phyloP scores from a whole-genome alignment of 2,329 filamentous ascomycete species.

The Botrytis byssoidea region DNA sequence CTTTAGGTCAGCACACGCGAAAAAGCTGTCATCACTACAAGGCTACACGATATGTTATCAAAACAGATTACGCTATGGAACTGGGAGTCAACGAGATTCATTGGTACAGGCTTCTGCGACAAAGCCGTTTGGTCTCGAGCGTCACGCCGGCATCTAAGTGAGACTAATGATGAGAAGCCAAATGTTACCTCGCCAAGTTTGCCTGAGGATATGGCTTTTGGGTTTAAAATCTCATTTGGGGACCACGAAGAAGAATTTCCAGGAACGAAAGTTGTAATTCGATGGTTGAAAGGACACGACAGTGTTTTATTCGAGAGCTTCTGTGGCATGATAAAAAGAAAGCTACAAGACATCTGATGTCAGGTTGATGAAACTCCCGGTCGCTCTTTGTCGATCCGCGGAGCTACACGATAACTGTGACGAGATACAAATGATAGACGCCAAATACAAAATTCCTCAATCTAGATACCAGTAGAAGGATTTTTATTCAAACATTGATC shows the following conservation, averaged over 20 bases:
- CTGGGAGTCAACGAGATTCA: slow-evolving; percentile 32
- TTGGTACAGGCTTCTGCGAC: slow-evolving; percentile 36
- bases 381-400: too few species aligned
- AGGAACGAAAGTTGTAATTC: slow-evolving; percentile 50
- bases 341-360: background rate
- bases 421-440: background rate
- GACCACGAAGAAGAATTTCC: slow-evolving; percentile 41
- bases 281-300: slow-evolving; percentile 77
- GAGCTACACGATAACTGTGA: too few species aligned
- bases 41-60: slow-evolving; percentile 35
- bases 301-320: slow-evolving; percentile 81
- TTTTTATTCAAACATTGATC: background rate
- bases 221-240: slow-evolving; percentile 53
- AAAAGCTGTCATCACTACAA: slow-evolving; percentile 20
- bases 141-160: slow-evolving; percentile 42
- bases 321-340: slow-evolving; percentile 69
- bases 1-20: background rate
- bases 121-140: slow-evolving; percentile 39
- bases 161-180: slow-evolving; percentile 29
- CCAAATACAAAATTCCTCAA: background rate
- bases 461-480: background rate
- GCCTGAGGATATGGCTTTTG: slow-evolving; percentile 46
- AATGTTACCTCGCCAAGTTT: slow-evolving; percentile 37
- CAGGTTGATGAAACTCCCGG: background rate
- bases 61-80: slow-evolving; percentile 36